phyloP scores from a whole-genome alignment of 1,284 basidiomycete genomes.

The Rhodotorula glutinis region DNA sequence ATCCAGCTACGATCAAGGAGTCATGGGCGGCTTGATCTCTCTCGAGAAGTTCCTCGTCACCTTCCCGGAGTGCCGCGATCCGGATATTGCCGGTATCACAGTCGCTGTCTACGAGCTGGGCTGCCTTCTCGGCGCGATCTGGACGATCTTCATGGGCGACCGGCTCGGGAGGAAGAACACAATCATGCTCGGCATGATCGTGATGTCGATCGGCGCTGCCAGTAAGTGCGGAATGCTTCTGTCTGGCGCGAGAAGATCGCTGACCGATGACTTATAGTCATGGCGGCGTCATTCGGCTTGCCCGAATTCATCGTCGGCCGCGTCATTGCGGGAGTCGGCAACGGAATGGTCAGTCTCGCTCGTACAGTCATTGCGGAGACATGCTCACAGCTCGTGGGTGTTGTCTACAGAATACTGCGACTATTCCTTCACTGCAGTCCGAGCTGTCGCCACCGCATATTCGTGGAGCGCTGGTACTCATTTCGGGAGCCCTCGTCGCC shows the following conservation, averaged over 20 bases:
- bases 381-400: fast-evolving
- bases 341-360: constrained; percentile 53
- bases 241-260: no score
- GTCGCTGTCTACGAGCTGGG: constrained; percentile 21
- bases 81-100: constrained; percentile 15
- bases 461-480: constrained; percentile 56
- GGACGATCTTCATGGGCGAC: constrained; percentile 47
- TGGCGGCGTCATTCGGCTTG: constrained; percentile 58
- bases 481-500: constrained; percentile 16
- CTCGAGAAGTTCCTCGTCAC: constrained; percentile 7
- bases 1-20: constrained; percentile 13
- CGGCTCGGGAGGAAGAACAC: constrained; percentile 55
- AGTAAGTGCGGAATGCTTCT: neutral
- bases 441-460: constrained; percentile 63
- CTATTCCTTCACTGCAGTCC: constrained; percentile 62
- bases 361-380: neutral
- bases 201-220: constrained; percentile 63
- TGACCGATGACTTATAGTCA: constrained; percentile 51
- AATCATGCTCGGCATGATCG: constrained; percentile 56
- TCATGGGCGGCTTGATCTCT: constrained; percentile 7
- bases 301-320: constrained; percentile 62
- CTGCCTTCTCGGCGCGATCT: constrained; percentile 20
- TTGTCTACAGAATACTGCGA: constrained; percentile 60
- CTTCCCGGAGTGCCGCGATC: constrained; percentile 5
- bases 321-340: constrained; percentile 63